Evolutionary conservation across 108 stramenopile species (phyloP), one percentile per base, ranked within the genome.

Genomic region (Nitzschia sp.): DNA sequence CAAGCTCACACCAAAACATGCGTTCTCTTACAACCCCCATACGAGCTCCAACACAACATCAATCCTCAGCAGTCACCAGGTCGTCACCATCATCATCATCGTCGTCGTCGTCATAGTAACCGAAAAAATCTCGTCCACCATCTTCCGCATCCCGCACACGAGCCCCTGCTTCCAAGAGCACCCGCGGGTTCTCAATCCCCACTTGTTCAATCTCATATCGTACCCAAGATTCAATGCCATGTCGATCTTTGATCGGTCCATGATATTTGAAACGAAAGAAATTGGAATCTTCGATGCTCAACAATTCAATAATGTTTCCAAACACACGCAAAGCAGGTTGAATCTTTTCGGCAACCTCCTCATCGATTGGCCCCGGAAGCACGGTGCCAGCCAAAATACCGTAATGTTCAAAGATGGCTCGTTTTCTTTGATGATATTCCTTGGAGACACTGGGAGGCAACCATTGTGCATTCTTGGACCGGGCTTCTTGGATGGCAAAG

Each of bases 201-300:
- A 17, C 1, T 55, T 93, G 86, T 21, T 85, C 67, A 51, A 90
- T 84, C 43, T 87, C 51, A 14, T 78, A 80, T 39, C 83, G 81
- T 7, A 85, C 72, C 92, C 92, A 93, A 39, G 79, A 79, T 34
- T 83, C 80, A 87, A 93, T 93, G 7, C 92, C 92, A 46, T 78
- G 70, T 46, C 84, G 85, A 46, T 93, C 89, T 68, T 90, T 90
- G 19, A 93, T 93, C 17, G 89, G 69, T 12, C 92, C 92, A 77
- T 93, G 87, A 60, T 89, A 93, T 48, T 85, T 78, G 81, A 93
- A 93, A 9, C 92, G 82, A 77, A 90, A 90, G n/a, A 90, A 81
- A 10, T 80, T 86, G 10, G 52, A 67, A 8, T 86, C 75, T 53
- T 87, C 84, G 67, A 93, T 90, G 51, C 84, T 86, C 42, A 93